Evolutionary conservation across 331 rosid genomes (phyloP).

Genomic region (Acacia pycnantha): DNA sequence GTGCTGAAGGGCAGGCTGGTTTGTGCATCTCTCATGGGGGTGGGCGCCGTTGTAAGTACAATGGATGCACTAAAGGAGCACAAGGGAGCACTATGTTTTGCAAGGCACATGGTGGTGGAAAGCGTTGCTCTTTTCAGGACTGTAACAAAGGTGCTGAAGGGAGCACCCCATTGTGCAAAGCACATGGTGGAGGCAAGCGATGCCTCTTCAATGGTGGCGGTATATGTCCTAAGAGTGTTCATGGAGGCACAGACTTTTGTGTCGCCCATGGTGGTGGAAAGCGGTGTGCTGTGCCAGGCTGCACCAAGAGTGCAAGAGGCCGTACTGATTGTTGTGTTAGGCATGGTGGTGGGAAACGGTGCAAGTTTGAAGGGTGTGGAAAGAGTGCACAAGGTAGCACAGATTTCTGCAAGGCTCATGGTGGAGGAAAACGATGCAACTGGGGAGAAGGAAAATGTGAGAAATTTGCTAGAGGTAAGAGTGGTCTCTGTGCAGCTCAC

Average conservation of each 20-base stretch:
- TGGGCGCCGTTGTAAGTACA: constrained; percentile 89
- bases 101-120: constrained; percentile 99
- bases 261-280: constrained; percentile 99
- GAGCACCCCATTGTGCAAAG: constrained; percentile 98
- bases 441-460: constrained; percentile 96
- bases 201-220: constrained; percentile 94
- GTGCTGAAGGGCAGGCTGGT: constrained; percentile 99
- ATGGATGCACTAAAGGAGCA: constrained; percentile 81
- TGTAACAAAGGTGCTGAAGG: constrained; percentile 99
- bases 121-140: constrained; percentile 87
- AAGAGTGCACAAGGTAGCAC: constrained; percentile 99
- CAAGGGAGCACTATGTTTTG: constrained; percentile 96
- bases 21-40: constrained; percentile 98
- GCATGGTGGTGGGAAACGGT: constrained; percentile 98
- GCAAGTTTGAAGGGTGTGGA: constrained; percentile 74
- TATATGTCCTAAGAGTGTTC: constrained; percentile 96
- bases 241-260: constrained; percentile 93
- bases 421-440: constrained; percentile 92
- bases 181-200: constrained; percentile 99
- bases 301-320: constrained; percentile 97
- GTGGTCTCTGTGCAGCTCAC: constrained; percentile 98
- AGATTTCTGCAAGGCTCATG: constrained; percentile 98
- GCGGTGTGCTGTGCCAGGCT: constrained; percentile 85
- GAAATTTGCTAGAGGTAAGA: constrained; percentile 93
- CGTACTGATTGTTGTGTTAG: constrained; percentile 94